These are phyloP conservation scores for Oemleria cerasiformis DNA, from an alignment of 306 rosid species.

Conservation along the genomic window DNA sequence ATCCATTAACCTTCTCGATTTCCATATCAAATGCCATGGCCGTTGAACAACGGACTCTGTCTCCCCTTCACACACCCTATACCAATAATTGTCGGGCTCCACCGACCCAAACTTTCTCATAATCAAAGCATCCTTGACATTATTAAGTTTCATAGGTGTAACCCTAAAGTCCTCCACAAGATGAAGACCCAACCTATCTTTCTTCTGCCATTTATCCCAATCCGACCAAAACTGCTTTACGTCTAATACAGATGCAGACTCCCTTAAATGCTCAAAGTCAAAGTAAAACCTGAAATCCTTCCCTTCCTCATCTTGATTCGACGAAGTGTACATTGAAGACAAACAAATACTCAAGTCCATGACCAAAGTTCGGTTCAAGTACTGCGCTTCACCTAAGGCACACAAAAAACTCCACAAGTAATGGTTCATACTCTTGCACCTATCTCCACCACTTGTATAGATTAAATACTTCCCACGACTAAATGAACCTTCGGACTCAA, in stretches of 20 bases:
- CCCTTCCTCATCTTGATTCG: slow-evolving; percentile 83
- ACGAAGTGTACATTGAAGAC: slow-evolving; percentile 73
- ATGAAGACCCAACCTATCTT: slow-evolving; percentile 61
- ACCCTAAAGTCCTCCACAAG: slow-evolving; percentile 76
- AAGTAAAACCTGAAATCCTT: slow-evolving; percentile 96
- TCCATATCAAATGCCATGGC: slow-evolving; percentile 97
- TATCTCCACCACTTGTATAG: slow-evolving; percentile 78
- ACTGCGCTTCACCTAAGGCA: slow-evolving; percentile 98
- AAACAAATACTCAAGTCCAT: slow-evolving; percentile 93
- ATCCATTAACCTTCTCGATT: slow-evolving; percentile 89
- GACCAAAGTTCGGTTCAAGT: slow-evolving; percentile 90
- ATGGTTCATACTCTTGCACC: slow-evolving; percentile 98
- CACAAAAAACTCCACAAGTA: slow-evolving; percentile 97
- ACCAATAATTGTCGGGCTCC: slow-evolving; percentile 97
- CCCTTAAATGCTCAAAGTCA: slow-evolving; percentile 93
- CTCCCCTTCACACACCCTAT: slow-evolving; percentile 96
- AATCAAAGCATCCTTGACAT: slow-evolving; percentile 67
- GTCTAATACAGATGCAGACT: slow-evolving; percentile 85
- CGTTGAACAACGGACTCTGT: slow-evolving; percentile 81
- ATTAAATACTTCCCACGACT: slow-evolving; percentile 68
- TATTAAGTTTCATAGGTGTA: slow-evolving; percentile 84
- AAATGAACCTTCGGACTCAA: slow-evolving; percentile 83
- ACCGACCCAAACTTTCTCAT: slow-evolving; percentile 87
- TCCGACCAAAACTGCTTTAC: slow-evolving; percentile 87
- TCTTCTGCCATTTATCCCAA: slow-evolving; percentile 80